phyloP scores from a whole-genome alignment of 1,139 yeast species.

The Taphrina populina region DNA sequence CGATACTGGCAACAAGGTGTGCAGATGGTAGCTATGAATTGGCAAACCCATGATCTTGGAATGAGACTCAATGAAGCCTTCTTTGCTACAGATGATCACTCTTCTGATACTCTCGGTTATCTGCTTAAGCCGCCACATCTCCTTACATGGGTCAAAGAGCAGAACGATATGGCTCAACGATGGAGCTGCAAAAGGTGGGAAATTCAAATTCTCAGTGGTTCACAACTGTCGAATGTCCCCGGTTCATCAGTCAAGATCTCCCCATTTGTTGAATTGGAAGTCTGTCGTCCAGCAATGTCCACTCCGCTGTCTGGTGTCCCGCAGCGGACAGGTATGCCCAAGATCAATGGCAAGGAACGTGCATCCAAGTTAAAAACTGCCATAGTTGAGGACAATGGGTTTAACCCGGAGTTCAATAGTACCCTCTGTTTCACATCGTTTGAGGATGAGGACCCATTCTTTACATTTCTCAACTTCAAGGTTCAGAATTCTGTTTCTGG shows the following conservation, averaged over 20 bases:
- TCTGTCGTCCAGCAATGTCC: conserved; percentile 48
- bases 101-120: conserved; percentile 63
- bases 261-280: conserved; percentile 61
- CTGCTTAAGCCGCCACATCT: conserved; percentile 63
- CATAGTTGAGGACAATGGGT: conserved; percentile 62
- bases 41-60: conserved; percentile 86
- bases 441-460: conserved; percentile 12
- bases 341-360: conserved; percentile 3
- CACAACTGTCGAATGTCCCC: conserved; percentile 61
- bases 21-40: conserved; percentile 94
- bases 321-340: not conserved
- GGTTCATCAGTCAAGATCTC: conserved; percentile 52
- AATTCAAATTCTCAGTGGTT: conserved; percentile 72
- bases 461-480: conserved; percentile 22
- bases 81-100: conserved; percentile 51
- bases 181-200: conserved; percentile 9
- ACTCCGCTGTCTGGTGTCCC: not conserved
- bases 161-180: conserved; percentile 40
- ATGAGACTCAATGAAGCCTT: conserved; percentile 87
- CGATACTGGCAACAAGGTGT: conserved; percentile 79
- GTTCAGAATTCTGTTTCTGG: conserved; percentile 5
- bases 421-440: conserved; percentile 35
- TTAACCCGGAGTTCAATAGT: conserved; percentile 80
- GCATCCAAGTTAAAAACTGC: conserved; percentile 44
- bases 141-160: conserved; percentile 35